Evolutionary conservation across 1,284 basidiomycete genomes (phyloP).

Genomic region (Trichosporon faecale): DNA sequence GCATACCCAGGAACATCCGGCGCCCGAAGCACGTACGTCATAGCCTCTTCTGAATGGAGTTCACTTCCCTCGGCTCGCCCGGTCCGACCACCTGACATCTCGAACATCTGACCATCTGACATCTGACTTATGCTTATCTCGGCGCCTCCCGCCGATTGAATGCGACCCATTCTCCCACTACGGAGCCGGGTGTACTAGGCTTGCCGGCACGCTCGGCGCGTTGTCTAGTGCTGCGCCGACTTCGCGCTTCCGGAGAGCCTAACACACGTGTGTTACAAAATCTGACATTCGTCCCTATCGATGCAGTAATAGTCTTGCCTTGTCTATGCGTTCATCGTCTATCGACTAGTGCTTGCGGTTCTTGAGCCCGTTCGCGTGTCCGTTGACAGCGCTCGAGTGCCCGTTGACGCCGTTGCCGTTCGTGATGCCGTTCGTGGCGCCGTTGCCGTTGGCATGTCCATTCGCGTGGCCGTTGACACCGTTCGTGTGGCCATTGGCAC

Average conservation of each 20-base stretch:
- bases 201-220: background rate
- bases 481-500: conserved; percentile 10
- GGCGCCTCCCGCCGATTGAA: background rate
- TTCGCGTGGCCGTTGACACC: conserved; percentile 14
- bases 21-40: background rate
- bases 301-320: background rate
- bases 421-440: conserved; percentile 3
- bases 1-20: background rate
- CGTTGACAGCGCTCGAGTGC: conserved; percentile 8
- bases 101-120: background rate
- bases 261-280: conserved; percentile 8
- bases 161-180: background rate
- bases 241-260: no score
- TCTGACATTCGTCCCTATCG: conserved; percentile 4
- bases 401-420: background rate
- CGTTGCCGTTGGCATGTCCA: conserved; percentile 5
- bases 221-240: no score
- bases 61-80: background rate
- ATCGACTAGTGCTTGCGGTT: conserved; percentile 8
- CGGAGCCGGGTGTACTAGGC: no score
- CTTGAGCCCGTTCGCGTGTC: conserved; percentile 15
- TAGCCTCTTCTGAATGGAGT: background rate
- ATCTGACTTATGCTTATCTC: background rate
- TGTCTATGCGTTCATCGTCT: conserved; percentile 3
- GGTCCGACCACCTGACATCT: background rate